These are phyloP conservation scores for Ampelomyces quisqualis DNA, from an alignment of 2,329 filamentous ascomycete species.

Conservation along the genomic window DNA sequence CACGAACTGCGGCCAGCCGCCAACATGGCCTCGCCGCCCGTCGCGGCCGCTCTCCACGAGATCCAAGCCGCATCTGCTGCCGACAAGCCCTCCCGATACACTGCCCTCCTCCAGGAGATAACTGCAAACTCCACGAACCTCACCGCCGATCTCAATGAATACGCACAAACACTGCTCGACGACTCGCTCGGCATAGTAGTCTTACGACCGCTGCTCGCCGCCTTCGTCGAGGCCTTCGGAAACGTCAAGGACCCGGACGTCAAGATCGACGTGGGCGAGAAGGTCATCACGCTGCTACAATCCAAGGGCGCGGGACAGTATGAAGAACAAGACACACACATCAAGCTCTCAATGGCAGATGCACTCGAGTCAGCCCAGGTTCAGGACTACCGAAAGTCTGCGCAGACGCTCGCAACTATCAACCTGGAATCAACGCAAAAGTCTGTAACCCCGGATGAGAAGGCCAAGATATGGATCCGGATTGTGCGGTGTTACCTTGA, in stretches of 20 bases:
- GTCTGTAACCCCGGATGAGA: conserved; percentile 76
- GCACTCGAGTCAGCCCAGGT: conserved; percentile 69
- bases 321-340: conserved; percentile 77
- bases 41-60: conserved; percentile 51
- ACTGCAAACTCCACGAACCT: conserved; percentile 52
- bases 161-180: conserved; percentile 66
- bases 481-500: conserved; percentile 94
- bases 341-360: conserved; percentile 79
- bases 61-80: conserved; percentile 52
- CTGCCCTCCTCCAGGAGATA: conserved; percentile 58
- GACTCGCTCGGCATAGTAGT: conserved; percentile 75
- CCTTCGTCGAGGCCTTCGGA: conserved; percentile 65
- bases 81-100: conserved; percentile 59
- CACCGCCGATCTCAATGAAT: conserved; percentile 64
- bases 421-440: conserved; percentile 88
- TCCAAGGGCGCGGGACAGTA: conserved; percentile 68
- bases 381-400: conserved; percentile 78
- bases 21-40: conserved; percentile 53
- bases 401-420: conserved; percentile 76
- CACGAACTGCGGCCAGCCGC: neutral
- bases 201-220: conserved; percentile 67
- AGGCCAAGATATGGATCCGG: conserved; percentile 84
- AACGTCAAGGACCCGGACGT: conserved; percentile 62
- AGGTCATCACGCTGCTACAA: conserved; percentile 68
- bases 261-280: conserved; percentile 73